Base-by-base conservation (phyloP, 768 basidiomycete species). In the Macrocybe gigantea region DNA sequence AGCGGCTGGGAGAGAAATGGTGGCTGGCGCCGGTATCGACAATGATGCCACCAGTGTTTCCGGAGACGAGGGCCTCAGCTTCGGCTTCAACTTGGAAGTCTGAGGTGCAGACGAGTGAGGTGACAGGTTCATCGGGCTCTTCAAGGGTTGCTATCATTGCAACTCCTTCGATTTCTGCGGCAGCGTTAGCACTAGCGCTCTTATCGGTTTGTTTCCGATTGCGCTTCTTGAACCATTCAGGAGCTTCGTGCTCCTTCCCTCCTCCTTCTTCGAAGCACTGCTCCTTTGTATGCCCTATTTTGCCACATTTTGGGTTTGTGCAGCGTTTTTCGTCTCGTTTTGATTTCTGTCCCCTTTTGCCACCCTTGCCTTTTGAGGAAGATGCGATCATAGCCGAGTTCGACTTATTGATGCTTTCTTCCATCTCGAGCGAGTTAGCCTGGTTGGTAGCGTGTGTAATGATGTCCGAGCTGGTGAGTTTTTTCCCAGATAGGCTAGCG, bases 11-110 rank as follows among this genome's bases (percentile, higher is more conserved):
- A 1, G 65, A 62, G 62, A 72, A 65, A 44, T 71, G 70, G 30
- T 53, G 57, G 1, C 60, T 58, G 14, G 67, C 63, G 2, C 70
- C 69, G n/a, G 66, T 68, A 57, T 72, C 65, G 47, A n/a, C n/a
- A n/a, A n/a, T n/a, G n/a, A n/a, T n/a, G n/a, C n/a, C n/a, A n/a
- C n/a, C n/a, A n/a, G n/a, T n/a, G n/a, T n/a, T n/a, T n/a, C n/a
- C n/a, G n/a, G n/a, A n/a, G n/a, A n/a, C n/a, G n/a, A n/a, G n/a
- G n/a, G n/a, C n/a, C n/a, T n/a, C n/a, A n/a, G n/a, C n/a, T n/a
- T n/a, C n/a, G n/a, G n/a, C n/a, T n/a, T n/a, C n/a, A n/a, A n/a
- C n/a, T n/a, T n/a, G n/a, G n/a, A n/a, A n/a, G n/a, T n/a, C n/a
- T n/a, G n/a, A n/a, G n/a, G n/a, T n/a, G n/a, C n/a, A n/a, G n/a